Evolutionary conservation across 176 grass and related monocot species (phyloP).

Genomic region (Poa pratensis): DNA sequence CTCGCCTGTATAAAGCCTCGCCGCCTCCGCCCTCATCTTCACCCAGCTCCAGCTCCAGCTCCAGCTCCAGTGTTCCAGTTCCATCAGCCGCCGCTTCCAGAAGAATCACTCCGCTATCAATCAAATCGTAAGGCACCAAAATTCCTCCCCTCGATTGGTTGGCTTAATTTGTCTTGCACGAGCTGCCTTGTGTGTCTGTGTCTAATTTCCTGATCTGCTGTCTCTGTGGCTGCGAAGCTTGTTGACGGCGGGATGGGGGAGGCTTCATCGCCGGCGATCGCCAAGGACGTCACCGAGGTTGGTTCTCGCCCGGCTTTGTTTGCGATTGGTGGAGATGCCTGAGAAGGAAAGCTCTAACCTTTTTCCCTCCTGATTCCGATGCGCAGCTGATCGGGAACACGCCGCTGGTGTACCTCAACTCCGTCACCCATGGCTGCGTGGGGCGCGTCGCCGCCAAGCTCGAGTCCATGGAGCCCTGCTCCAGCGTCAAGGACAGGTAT

Average conservation of each 20-base stretch:
- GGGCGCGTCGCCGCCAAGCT: slow-evolving; percentile 85
- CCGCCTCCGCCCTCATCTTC: not conserved
- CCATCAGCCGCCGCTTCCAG: slow-evolving; percentile 2
- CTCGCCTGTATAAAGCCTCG: slow-evolving; percentile 32
- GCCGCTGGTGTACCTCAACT: slow-evolving; percentile 89
- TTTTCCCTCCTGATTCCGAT: no score
- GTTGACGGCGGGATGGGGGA: slow-evolving; percentile 54
- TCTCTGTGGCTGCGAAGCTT: not conserved
- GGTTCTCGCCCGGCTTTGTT: not conserved
- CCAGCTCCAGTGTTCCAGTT: not conserved
- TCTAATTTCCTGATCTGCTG: not conserved
- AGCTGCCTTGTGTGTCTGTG: not conserved
- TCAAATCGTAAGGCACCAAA: not conserved
- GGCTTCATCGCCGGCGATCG: slow-evolving; percentile 49
- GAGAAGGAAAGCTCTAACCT: no score
- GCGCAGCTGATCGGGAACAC: slow-evolving; percentile 71
- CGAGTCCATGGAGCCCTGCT: slow-evolving; percentile 97
- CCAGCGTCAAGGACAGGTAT: slow-evolving; percentile 96
- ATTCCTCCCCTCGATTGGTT: not conserved
- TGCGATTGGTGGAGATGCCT: no score
- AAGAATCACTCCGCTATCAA: not conserved
- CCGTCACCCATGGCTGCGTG: slow-evolving; percentile 67
- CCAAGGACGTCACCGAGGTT: slow-evolving; percentile 84
- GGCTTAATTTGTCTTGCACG: not conserved
- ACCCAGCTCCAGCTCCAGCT: slow-evolving; percentile 21